These are phyloP conservation scores for Cladophialophora immunda DNA, from an alignment of 2,329 filamentous ascomycete species.

Conservation along the genomic window DNA sequence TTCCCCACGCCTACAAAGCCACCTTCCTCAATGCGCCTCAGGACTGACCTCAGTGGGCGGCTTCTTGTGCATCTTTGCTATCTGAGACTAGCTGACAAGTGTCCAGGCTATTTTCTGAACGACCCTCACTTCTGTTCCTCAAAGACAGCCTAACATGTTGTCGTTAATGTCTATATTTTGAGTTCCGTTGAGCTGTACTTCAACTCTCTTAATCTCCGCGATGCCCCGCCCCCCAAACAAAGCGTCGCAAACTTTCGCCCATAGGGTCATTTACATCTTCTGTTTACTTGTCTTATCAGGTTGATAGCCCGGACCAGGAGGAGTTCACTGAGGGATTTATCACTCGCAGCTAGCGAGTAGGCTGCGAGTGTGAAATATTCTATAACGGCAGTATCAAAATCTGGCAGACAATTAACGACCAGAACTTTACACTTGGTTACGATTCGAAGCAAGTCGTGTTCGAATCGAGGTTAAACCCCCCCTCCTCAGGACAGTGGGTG, in stretches of 20 bases:
- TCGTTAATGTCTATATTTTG: too few species aligned
- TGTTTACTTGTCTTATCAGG: background rate
- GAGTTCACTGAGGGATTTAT: background rate
- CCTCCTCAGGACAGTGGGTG: constrained; percentile 3
- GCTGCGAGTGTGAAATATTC: constrained; percentile 8
- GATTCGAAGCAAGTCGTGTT: constrained; percentile 2
- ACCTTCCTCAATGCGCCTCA: too few species aligned
- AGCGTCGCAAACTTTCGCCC: background rate
- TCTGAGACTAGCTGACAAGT: too few species aligned
- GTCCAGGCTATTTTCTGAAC: too few species aligned
- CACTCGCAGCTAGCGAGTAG: background rate
- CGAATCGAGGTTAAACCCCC: background rate
- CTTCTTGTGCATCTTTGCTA: too few species aligned
- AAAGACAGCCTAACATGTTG: too few species aligned
- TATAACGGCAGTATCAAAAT: background rate
- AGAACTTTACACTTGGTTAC: background rate
- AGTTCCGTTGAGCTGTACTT: too few species aligned
- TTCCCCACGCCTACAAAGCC: too few species aligned
- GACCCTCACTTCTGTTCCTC: too few species aligned
- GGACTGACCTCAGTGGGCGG: too few species aligned
- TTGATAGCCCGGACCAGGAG: background rate
- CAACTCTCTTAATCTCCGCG: background rate
- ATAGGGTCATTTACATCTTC: background rate
- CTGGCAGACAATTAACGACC: background rate
- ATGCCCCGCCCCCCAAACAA: background rate